Conservation (phyloP, 169 alveolate species). For the Sarcocystis neurona region DNA sequence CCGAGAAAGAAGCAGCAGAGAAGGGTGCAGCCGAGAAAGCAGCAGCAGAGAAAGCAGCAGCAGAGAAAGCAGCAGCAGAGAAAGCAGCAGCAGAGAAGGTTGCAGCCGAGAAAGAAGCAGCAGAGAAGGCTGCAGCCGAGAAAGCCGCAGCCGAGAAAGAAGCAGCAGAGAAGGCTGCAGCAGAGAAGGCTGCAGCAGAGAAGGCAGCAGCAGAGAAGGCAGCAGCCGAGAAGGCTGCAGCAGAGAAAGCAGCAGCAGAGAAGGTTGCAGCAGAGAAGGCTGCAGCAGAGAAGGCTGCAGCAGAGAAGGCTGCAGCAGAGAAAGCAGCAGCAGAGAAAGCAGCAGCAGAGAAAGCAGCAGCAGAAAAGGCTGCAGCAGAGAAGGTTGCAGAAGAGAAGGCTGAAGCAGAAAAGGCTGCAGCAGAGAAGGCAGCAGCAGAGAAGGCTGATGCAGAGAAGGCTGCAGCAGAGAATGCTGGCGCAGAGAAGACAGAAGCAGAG, state of each 20-base stretch:
- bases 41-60: not conserved
- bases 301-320: not conserved
- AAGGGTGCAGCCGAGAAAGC: not conserved
- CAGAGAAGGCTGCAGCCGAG: not conserved
- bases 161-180: not conserved
- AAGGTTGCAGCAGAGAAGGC: not conserved
- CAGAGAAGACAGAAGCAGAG: not conserved
- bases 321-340: not conserved
- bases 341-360: not conserved
- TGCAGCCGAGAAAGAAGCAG: not conserved
- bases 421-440: not conserved
- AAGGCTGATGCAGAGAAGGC: not conserved
- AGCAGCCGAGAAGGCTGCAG: not conserved
- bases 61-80: not conserved
- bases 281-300: not conserved
- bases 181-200: not conserved
- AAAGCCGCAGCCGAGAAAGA: not conserved
- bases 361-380: not conserved
- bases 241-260: not conserved
- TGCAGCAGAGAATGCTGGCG: not conserved
- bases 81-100: conserved; percentile 8
- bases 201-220: not conserved
- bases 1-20: not conserved
- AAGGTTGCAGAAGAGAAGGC: not conserved
- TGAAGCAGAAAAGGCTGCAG: not conserved